Base-by-base conservation (phyloP, 768 basidiomycete species). In the Tricholoma furcatifolium region DNA sequence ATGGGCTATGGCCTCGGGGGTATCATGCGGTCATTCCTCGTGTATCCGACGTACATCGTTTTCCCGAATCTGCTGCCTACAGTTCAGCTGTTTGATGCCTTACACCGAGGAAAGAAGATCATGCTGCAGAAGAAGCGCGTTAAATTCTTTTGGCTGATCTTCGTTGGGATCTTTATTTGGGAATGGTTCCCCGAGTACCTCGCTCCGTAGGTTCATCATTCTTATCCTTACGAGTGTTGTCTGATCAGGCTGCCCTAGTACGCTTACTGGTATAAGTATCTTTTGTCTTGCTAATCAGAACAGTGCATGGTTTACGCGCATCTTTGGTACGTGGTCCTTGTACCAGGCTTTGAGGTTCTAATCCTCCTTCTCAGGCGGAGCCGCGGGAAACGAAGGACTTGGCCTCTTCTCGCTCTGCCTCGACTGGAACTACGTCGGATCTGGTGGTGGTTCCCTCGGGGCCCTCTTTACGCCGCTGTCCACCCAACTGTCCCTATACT, bases 391-490 rank as follows among this genome's bases (percentile, higher is more conserved):
- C 50, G 83, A 85, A 64, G 83, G 84, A 6, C 74, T 85, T 38
- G 84, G 83, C 10, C 65, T 80, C 47, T 76, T 86, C 40, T 75
- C 83, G 1, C 62, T 85, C 36, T 83, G 73, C 56, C 67, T 86
- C 12, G 84, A 87, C 60, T 86, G 84, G 83, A 80, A 82, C 59
- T 75, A 80, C 53, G 74, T 82, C 53, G 78, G 74, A 34, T 70
- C 74, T 45, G 71, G 72, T 24, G 77, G 76, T 14, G 71, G 73
- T 12, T 72, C 75, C 2, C 68, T 78, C 47, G 74, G 77, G 11
- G 73, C 73, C 36, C 62, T 75, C 2, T 80, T 70, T 56, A 82
- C 82, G 23, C 83, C 84, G 1, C 63, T 85, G 10, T 74, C 75
- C 6, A 78, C 81, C 2, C 82, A 81, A 64, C 43, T 82, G 32